Evolutionary conservation across 2,329 filamentous ascomycete species (phyloP), one percentile per base, ranked within the genome.

Genomic region (Falciphora oryzae): DNA sequence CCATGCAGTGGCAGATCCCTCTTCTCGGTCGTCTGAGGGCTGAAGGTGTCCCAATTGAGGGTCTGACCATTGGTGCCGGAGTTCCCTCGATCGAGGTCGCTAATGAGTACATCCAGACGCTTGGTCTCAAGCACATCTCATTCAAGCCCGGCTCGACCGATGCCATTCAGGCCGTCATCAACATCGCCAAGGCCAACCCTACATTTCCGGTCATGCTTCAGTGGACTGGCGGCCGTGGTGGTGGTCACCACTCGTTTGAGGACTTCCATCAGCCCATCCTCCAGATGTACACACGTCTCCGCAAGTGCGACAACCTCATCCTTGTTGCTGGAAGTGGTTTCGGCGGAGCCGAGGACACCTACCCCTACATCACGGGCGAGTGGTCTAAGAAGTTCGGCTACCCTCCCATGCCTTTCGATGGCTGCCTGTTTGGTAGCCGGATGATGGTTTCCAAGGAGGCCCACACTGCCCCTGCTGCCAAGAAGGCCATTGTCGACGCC

Each of bases 371-470:
- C 65, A 96, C 91, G 57, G 93, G 93, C 77, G 82, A 85, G 63
- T 97, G 93, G 93, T 90, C 93, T n/a, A 86, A 85, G 75, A 89
- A 88, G 72, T 96, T 89, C 72, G 92, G 92, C 66, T 96, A 95
- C 74, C 91, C 93, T 31, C 85, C 91, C 4, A 97, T 97, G 93
- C 93, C 93, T 16, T 97, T 94, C 73, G 93, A 97, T 75, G 93
- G 93, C 70, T 91, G 91, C 73, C 81, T 97, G 68, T 95, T 97
- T 70, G 93, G 92, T 70, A 95, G 90, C 76, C 91, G 93, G 71
- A 91, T 96, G 86, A 97, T 97, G 93, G 91, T 93, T 63, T 90
- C 93, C 66, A 94, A 95, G 79, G 93, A 97, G 76, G 91, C 92
- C 0, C 88, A 95, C 73, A 97, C 93, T 22, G 95, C 92, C 72